Evolutionary conservation across 192 early-diverging fungal genomes (phyloP).

Genomic region (Phlyctochytrium planicorne): DNA sequence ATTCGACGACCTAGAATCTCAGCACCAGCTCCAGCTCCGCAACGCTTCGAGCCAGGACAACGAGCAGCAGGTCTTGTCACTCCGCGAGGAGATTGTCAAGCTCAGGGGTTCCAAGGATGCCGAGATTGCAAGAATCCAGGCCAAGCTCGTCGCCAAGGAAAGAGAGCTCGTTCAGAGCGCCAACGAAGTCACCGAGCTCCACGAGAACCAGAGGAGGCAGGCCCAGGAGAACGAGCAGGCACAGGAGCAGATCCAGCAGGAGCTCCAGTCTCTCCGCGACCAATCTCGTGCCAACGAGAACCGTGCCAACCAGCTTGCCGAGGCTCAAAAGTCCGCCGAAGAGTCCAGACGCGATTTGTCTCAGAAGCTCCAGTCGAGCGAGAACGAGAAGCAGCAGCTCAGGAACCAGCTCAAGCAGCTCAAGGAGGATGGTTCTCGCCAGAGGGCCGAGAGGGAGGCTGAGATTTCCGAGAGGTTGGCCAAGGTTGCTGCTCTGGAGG

Average conservation of each 20-base stretch:
- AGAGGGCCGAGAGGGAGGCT: not conserved
- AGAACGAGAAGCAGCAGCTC: not conserved
- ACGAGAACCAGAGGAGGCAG: not conserved
- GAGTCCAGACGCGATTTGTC: not conserved
- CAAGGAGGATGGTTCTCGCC: not conserved
- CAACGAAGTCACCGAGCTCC: not conserved
- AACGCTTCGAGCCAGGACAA: not conserved
- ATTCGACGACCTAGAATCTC: no score
- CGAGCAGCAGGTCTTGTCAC: not conserved
- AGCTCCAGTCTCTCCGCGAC: not conserved
- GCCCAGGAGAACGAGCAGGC: not conserved
- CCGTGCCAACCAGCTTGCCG: not conserved
- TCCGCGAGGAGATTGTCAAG: not conserved
- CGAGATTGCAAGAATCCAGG: not conserved
- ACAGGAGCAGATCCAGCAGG: not conserved
- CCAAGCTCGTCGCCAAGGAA: not conserved
- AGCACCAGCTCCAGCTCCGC: no score
- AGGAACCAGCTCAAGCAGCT: not conserved
- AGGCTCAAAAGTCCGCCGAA: not conserved
- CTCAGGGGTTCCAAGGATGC: not conserved
- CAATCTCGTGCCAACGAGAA: not conserved
- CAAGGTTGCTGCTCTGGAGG: not conserved
- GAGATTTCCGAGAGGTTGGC: not conserved
- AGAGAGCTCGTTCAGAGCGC: not conserved
- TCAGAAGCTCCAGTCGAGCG: not conserved